Evolutionary conservation across 225 moss, liverwort and hornwort genomes (phyloP).

Genomic region (Asterella californica): DNA sequence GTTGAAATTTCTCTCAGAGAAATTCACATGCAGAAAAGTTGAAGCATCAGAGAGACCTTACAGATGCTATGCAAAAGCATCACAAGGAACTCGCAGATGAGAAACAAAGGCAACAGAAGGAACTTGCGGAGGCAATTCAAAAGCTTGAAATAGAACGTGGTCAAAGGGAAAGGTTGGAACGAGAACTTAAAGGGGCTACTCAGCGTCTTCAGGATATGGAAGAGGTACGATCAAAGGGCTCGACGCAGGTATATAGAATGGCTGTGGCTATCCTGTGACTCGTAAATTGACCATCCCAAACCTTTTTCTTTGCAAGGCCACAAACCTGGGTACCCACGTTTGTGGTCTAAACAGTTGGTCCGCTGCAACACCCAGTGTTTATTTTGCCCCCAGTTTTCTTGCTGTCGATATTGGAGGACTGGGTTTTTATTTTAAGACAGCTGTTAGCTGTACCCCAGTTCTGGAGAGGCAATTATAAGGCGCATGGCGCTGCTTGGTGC

Average conservation of each 20-base stretch:
- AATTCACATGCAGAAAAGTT: slow-evolving; percentile 38
- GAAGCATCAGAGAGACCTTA: slow-evolving; percentile 45
- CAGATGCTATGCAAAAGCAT: slow-evolving; percentile 44
- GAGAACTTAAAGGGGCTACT: slow-evolving; percentile 26
- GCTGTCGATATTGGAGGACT: neutral
- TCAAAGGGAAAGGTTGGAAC: slow-evolving; percentile 38
- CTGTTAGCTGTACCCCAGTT: neutral
- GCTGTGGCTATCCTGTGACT: slow-evolving; percentile 1
- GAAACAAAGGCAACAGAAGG: slow-evolving; percentile 43
- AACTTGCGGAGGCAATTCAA: slow-evolving; percentile 36
- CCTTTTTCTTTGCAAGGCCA: neutral
- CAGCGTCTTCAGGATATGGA: slow-evolving; percentile 22
- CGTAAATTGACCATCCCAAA: neutral
- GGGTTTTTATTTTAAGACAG: neutral
- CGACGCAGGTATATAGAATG: slow-evolving; percentile 8
- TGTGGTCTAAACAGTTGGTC: too few species aligned
- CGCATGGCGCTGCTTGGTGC: neutral
- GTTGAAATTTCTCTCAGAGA: slow-evolving; percentile 31
- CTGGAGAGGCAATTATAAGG: neutral
- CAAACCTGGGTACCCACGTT: neutral
- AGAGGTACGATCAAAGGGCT: slow-evolving; percentile 26
- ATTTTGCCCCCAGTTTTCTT: neutral
- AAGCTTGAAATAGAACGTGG: slow-evolving; percentile 31
- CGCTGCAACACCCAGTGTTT: neutral
- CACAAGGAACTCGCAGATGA: slow-evolving; percentile 46